Evolutionary conservation across 2,329 filamentous ascomycete species (phyloP), one percentile per base, ranked within the genome.

Genomic region (Fusarium nanum): DNA sequence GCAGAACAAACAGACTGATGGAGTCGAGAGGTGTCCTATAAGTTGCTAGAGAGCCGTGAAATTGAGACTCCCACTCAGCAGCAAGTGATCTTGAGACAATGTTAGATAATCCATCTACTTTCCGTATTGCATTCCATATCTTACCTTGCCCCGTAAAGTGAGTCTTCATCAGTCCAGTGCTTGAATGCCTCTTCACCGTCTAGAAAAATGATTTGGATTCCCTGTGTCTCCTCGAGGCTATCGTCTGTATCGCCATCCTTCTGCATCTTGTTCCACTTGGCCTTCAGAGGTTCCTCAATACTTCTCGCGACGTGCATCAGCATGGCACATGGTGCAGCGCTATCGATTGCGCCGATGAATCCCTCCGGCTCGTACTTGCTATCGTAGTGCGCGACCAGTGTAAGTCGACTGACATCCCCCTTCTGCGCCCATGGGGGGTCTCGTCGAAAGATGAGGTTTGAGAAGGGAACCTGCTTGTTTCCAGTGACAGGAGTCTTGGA

Each of bases 131-230:
- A 13, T 9, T 22, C 25, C 48, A 48, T n/a, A 30, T 62, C 83
- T 42, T 83, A 92, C 90, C 93, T 89, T 20, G 95, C 88, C 5
- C 96, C 96, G 75, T 99, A 99, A 7, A 98, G 82, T 7, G 93
- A 97, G 79, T 99, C 96, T 0, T 85, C 87, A 37, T 88, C 87
- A 1, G 89, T 92, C 96, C 96, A 99, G 1, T 80, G 80, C 23
- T 88, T 82, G 80, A 97, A 99, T 0, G 96, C 94, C 80, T 99
- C 96, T 81, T 99, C 96, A 7, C 96, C 96, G 76, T 99, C 96
- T 10, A 99, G 81, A 58, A 99, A 86, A 28, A 99, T 71, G 28
- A 99, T 92, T 82, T 98, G 96, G 34, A 99, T 86, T 1, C 95
- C 95, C 76, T 89, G 90, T 69, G 93, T 89, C 72, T 91, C 92